These are phyloP conservation scores for Moniliella sp. DNA, from an alignment of 1,284 basidiomycete genomes.

Conservation along the genomic window DNA sequence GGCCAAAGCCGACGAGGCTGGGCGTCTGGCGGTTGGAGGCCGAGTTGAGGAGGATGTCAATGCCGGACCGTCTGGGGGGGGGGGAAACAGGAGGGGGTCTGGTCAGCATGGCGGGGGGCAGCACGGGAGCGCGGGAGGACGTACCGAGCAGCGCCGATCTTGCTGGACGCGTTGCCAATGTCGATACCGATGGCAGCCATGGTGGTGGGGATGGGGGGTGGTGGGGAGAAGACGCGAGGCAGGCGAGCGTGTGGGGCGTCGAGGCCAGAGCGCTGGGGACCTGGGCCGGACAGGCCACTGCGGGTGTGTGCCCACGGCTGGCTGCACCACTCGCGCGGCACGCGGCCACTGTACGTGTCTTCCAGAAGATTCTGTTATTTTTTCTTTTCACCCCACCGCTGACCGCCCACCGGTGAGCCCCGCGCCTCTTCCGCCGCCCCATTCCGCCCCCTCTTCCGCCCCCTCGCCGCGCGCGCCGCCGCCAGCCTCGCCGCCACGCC, in stretches of 20 bases:
- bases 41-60: conserved; percentile 30
- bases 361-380: too few relatives aligned
- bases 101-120: conserved; percentile 27
- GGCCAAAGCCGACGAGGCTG: conserved; percentile 31
- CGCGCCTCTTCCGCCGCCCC: too few relatives aligned
- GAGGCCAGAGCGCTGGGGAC: conserved; percentile 47
- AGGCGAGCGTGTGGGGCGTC: conserved; percentile 59
- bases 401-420: too few relatives aligned
- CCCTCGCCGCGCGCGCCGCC: background rate
- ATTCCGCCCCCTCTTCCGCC: conserved; percentile 1
- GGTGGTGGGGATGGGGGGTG: too few relatives aligned
- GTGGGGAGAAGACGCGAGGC: background rate
- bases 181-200: too few relatives aligned
- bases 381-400: too few relatives aligned
- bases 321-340: background rate
- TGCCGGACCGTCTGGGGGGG: conserved; percentile 28
- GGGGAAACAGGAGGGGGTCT: conserved; percentile 25
- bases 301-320: too few relatives aligned
- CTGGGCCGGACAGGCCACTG: background rate
- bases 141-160: too few relatives aligned
- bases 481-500: conserved; percentile 1
- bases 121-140: background rate
- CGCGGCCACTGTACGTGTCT: background rate
- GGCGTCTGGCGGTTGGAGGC: conserved; percentile 31
- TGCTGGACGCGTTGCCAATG: too few relatives aligned